Conservation (phyloP, 495 filamentous ascomycete genomes). For the Hyaloscypha variabilis region DNA sequence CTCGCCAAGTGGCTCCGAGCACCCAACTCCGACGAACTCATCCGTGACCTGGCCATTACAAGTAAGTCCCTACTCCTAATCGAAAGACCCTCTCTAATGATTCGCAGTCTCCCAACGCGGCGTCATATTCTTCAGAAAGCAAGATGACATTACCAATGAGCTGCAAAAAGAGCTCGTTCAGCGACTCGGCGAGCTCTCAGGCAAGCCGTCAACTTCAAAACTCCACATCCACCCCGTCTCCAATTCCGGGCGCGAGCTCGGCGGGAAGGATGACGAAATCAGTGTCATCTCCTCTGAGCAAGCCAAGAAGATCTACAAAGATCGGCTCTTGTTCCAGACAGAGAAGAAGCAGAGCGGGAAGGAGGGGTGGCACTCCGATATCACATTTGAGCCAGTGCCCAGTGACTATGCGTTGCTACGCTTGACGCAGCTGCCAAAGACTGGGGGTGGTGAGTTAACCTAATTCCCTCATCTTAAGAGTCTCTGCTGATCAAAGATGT, state of each 20-base stretch:
- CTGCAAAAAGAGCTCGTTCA: conserved; percentile 71
- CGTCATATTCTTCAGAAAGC: conserved; percentile 81
- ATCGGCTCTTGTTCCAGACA: conserved; percentile 23
- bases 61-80: conserved; percentile 52
- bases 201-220: conserved; percentile 64
- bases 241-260: conserved; percentile 55
- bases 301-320: conserved; percentile 57
- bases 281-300: conserved; percentile 68
- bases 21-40: conserved; percentile 65
- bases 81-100: conserved; percentile 5
- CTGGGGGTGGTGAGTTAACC: conserved; percentile 55
- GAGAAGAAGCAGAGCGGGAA: conserved; percentile 44
- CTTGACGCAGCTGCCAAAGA: conserved; percentile 63
- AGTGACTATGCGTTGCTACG: conserved; percentile 67
- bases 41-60: conserved; percentile 70
- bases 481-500: conserved; percentile 12
- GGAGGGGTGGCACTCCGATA: conserved; percentile 67
- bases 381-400: conserved; percentile 67
- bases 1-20: conserved; percentile 64
- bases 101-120: conserved; percentile 74
- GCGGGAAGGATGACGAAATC: conserved; percentile 68
- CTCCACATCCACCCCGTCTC: conserved; percentile 75
- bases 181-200: conserved; percentile 66
- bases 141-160: conserved; percentile 66
- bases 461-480: background rate